Conservation (phyloP, 1,284 basidiomycete species). For the Tilletia setariae region DNA sequence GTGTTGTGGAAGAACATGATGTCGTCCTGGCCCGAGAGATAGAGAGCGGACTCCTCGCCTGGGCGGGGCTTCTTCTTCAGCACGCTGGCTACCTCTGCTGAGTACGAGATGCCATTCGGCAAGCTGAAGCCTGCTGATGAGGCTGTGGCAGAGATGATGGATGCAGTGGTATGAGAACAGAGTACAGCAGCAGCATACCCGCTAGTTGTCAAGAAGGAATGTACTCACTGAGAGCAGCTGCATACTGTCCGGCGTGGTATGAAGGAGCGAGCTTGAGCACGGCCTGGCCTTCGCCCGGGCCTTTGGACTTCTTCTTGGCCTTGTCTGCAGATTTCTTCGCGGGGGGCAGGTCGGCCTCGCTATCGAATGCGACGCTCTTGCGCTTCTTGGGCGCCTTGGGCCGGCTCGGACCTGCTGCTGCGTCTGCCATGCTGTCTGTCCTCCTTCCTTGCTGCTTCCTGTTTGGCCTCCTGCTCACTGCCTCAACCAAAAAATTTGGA, state of each 20-base stretch:
- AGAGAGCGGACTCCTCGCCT: neutral
- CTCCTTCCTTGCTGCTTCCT: neutral
- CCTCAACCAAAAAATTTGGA: neutral
- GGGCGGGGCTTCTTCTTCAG: neutral
- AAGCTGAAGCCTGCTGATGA: neutral
- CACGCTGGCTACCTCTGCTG: neutral
- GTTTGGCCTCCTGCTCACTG: neutral
- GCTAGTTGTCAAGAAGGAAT: neutral
- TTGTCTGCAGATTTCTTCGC: too few relatives aligned
- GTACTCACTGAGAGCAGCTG: constrained; percentile 6
- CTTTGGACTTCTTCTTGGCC: neutral
- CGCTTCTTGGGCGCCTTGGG: constrained; percentile 3
- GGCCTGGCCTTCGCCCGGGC: neutral
- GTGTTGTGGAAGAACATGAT: constrained; percentile 15
- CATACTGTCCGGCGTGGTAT: neutral
- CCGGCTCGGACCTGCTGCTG: neutral
- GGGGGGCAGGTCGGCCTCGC: too few relatives aligned
- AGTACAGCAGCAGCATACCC: neutral
- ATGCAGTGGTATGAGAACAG: too few relatives aligned
- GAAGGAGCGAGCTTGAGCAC: constrained; percentile 3
- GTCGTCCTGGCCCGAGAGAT: constrained; percentile 7
- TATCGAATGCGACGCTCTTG: neutral
- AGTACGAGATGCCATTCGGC: neutral
- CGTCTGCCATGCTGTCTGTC: constrained; percentile 3
- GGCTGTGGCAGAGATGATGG: neutral